Percentiles rank a stretch among this genome's conserved stretches.
Conservation (phyloP, 306 rosid genomes). For the Prunus padus region DNA sequence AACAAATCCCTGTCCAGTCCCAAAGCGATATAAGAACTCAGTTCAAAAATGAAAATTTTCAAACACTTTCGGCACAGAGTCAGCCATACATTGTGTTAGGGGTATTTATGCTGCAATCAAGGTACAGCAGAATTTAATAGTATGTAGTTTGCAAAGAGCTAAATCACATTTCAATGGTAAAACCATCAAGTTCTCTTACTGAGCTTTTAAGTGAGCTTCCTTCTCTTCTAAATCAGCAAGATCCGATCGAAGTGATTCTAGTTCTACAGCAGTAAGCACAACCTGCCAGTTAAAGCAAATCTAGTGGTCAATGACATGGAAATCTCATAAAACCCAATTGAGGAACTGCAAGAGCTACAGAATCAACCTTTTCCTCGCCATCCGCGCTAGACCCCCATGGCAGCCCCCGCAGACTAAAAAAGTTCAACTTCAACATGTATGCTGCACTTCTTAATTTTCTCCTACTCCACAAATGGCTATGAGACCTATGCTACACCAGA, state of each 20-base stretch:
- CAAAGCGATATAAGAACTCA: slow-evolving; percentile 3
- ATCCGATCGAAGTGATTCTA: slow-evolving; percentile 78
- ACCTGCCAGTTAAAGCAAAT: slow-evolving; percentile 46
- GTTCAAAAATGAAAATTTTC: neutral
- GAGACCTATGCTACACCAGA: slow-evolving; percentile 48
- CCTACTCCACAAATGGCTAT: slow-evolving; percentile 33
- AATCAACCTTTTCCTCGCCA: slow-evolving; percentile 66
- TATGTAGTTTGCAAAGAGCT: neutral
- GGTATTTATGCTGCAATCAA: too few species aligned
- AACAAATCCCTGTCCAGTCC: neutral
- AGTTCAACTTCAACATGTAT: slow-evolving; percentile 65
- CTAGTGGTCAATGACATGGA: slow-evolving; percentile 24
- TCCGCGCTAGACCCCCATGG: slow-evolving; percentile 55
- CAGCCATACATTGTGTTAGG: neutral
- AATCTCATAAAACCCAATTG: slow-evolving; percentile 17
- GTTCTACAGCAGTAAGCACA: slow-evolving; percentile 59
- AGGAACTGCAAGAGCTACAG: neutral
- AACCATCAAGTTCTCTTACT: slow-evolving; percentile 46
- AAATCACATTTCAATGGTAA: slow-evolving; percentile 13
- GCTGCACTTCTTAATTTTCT: slow-evolving; percentile 51
- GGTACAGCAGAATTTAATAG: neutral
- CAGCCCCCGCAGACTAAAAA: slow-evolving; percentile 56
- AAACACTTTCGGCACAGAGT: neutral
- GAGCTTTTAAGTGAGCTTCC: slow-evolving; percentile 88
- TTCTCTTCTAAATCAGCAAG: slow-evolving; percentile 78